Evolutionary conservation across 2,329 filamentous ascomycete genomes (phyloP), one percentile per base, ranked within the genome.

Genomic region (Mariannaea sp.): DNA sequence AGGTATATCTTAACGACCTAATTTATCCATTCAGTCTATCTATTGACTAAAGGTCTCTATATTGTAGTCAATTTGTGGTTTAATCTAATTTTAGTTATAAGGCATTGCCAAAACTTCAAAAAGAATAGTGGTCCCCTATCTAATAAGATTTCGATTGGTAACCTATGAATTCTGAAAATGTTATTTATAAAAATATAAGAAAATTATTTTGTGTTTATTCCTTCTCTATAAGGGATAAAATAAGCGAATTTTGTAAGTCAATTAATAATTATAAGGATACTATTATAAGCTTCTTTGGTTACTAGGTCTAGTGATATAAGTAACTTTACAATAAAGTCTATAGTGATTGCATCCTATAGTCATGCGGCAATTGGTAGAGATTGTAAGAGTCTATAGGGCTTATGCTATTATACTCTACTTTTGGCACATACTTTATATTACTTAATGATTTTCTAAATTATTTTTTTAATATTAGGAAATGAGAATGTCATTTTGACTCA

Each of bases 261-360:
- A 20, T 54, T 40, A 30, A 53, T 45, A 10, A 59, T 57, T 26
- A 53, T 40, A 40, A 57, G 32, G 26, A 56, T 58, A 20, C 30
- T 56, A 48, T 55, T 45, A 33, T 50, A 57, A 7, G 43, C 13
- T 45, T 41, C 43, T 17, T 43, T 32, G n/a, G 24, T 51, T 41
- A 41, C 39, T 12, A 20, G 42, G 56, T 55, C 40, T 50, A 55
- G 22, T 48, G 26, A 58, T 52, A 40, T 5, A 9, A 26, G 26
- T 52, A 57, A 27, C 26, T 49, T 55, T 38, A 14, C 49, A 30
- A 59, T 59, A 48, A 49, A 55, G 22, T 59, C 29, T 16, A 59
- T 38, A 26, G 16, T 55, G 7, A 59, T 54, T 30, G 32, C 56
- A 16, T 56, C 44, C 17, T 26, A 61, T 38, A 17, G 41, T 54